phyloP scores from a whole-genome alignment of 2,329 filamentous ascomycete genomes.

The Clonostachys sp. region DNA sequence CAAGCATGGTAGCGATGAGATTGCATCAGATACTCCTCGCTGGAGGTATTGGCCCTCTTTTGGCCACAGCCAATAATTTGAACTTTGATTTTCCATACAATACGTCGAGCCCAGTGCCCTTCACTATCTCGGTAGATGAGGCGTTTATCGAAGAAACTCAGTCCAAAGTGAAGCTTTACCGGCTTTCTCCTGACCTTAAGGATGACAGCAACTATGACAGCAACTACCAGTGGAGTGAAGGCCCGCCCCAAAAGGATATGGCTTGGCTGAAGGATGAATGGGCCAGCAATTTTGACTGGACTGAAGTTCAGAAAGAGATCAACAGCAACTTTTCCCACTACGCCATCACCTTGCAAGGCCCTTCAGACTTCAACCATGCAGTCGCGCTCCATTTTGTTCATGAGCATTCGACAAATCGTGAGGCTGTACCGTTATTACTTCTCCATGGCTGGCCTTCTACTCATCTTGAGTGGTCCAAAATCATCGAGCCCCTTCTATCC shows the following conservation, averaged over 20 bases:
- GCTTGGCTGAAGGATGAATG: constrained; percentile 2
- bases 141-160: constrained; percentile 1
- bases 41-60: no score
- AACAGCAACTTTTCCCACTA: constrained; percentile 3
- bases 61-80: background rate
- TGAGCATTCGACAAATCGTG: constrained; percentile 2
- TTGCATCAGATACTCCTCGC: no score
- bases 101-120: background rate
- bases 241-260: constrained; percentile 1
- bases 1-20: no score
- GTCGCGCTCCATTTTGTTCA: constrained; percentile 5
- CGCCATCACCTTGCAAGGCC: constrained; percentile 1
- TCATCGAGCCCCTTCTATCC: constrained; percentile 1
- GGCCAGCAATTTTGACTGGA: constrained; percentile 4
- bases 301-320: background rate
- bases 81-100: constrained; percentile 1
- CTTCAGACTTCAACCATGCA: background rate
- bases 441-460: constrained; percentile 7
- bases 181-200: constrained; percentile 1
- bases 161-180: background rate
- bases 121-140: constrained; percentile 1
- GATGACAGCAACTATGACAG: constrained; percentile 1
- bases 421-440: constrained; percentile 4
- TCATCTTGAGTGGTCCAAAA: background rate
- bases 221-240: constrained; percentile 2